Evolutionary conservation across 352 stramenopile genomes (phyloP).

Genomic region (Globisporangium uncinulatum): DNA sequence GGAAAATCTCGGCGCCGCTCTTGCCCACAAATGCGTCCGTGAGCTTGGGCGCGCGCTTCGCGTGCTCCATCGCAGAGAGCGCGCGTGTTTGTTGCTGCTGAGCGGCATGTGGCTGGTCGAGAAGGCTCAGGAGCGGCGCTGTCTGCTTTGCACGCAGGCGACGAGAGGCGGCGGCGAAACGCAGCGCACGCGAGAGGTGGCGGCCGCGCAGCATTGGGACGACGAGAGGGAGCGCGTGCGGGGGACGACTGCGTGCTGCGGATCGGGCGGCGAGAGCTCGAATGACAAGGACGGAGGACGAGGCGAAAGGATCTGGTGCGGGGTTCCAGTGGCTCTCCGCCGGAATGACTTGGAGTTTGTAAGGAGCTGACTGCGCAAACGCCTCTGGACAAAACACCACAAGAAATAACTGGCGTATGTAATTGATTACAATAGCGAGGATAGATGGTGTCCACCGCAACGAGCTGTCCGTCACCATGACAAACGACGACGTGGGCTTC

Average conservation of each 20-base stretch:
- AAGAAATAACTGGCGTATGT: no score
- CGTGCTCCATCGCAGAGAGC: slow-evolving; percentile 29
- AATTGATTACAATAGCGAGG: no score
- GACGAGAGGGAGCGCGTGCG: no score
- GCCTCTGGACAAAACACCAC: no score
- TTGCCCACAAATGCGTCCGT: slow-evolving; percentile 90
- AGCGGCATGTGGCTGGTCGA: no score
- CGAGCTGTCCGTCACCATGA: no score
- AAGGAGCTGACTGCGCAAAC: not conserved
- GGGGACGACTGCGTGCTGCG: no score
- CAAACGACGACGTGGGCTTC: no score
- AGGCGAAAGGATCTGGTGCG: not conserved
- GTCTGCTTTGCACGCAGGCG: slow-evolving; percentile 1
- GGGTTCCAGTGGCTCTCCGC: not conserved
- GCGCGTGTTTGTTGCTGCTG: slow-evolving; percentile 18
- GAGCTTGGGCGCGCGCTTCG: slow-evolving; percentile 32
- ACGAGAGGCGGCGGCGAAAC: slow-evolving; percentile 16
- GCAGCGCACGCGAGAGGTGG: slow-evolving; percentile 38
- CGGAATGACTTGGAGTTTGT: slow-evolving; percentile 10
- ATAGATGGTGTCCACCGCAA: no score
- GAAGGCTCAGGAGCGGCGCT: not conserved
- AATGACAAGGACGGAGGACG: no score
- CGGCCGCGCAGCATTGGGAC: slow-evolving; percentile 34
- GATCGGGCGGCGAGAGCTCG: no score
- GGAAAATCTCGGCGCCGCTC: slow-evolving; percentile 92